Conservation (phyloP, 2,329 filamentous ascomycete species). For the Colletotrichum chrysophilum region DNA sequence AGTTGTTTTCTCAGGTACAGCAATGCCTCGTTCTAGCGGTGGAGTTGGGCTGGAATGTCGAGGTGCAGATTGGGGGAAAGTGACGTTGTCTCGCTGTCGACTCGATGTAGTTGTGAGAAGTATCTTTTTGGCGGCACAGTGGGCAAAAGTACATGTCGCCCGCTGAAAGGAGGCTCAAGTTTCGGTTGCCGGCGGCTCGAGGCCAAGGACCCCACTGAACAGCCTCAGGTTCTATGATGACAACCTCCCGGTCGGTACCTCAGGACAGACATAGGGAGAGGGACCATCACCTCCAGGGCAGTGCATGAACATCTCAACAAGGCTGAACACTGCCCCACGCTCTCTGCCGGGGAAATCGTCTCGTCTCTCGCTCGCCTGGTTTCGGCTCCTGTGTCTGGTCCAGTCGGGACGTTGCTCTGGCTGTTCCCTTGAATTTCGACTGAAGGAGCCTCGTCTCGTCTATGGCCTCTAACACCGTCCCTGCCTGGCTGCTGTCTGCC, state of each 20-base stretch:
- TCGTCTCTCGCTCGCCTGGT: constrained; percentile 3
- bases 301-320: constrained; percentile 9
- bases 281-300: not conserved
- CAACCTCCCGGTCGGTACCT: not conserved
- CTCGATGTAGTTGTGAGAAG: not conserved
- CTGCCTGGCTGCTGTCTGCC: not conserved
- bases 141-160: not conserved
- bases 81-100: not conserved
- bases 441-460: not conserved
- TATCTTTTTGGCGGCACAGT: not conserved
- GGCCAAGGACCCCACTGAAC: not conserved
- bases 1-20: not conserved
- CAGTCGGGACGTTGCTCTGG: not conserved
- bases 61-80: not conserved
- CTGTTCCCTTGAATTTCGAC: not conserved
- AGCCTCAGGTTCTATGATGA: not conserved
- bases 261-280: not conserved
- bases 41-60: not conserved
- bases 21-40: not conserved
- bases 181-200: not conserved
- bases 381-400: not conserved
- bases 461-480: not conserved
- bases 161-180: not conserved
- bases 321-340: not conserved
- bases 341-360: constrained; percentile 4